Base-by-base conservation (phyloP, 495 filamentous ascomycete species). In the Aspergillus sparsus region DNA sequence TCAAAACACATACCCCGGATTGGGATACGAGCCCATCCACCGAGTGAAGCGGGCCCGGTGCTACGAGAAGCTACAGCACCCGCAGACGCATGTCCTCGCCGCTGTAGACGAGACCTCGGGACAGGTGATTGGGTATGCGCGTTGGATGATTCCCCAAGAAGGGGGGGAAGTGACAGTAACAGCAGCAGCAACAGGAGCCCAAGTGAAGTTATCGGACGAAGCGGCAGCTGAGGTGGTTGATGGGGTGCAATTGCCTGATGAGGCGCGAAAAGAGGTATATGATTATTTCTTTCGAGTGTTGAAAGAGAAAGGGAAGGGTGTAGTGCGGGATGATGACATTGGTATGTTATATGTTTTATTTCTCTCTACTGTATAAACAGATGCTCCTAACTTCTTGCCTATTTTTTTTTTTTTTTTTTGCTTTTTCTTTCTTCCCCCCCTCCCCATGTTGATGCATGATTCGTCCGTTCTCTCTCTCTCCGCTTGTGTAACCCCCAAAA, bases 251-350 rank as follows among this genome's bases (percentile, higher is more conserved):
- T n/a, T 62, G 5, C 66, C 66, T 0, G 35, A 55, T 53, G 62
- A 57, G 11, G 41, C 50, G 54, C 47, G 46, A 3, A 32, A 18
- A 32, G 55, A 39, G 18, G 51, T 65, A 2, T 58, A 58, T 18
- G 56, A 58, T 11, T 37, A 16, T 3, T 65, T 65, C 37, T 65
- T 62, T 8, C 21, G 18, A n/a, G 7, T 18, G 21, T n/a, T 68
- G 34, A 63, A 65, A 52, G 60, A 57, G 12, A 53, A 51, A 37
- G 44, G 51, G 45, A 36, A 16, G 53, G 12, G 11, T 33, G 57
- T 56, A 49, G 5, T 59, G 2, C 37, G 44, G 33, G 62, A 62
- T 12, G 54, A 56, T 32, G 66, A 68, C 57, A 61, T 68, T 16
- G 54, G 66, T 68, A 49, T 33, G 54, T 58, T 15, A 11, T 51